Evolutionary conservation across 805 yeast genomes (phyloP), one percentile per base, ranked within the genome.

Genomic region (Myxozyma melibiosi): DNA sequence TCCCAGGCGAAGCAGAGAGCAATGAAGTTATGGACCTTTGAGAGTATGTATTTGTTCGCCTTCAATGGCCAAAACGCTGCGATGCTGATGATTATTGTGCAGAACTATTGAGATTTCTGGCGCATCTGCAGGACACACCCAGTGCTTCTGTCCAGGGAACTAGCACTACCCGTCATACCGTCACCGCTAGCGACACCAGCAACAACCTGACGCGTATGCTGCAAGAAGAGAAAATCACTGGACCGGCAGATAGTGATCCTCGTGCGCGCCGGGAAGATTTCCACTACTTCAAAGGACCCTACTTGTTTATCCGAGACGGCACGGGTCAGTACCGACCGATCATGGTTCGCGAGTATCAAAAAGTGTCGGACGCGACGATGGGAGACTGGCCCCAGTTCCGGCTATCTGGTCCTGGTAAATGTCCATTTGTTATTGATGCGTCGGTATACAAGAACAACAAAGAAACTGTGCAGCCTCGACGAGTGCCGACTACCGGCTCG

Each of bases 211-310:
- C 85, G 2, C 81, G 85, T 47, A 76, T 92, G 61, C 78, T 92
- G 65, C 84, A 84, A 62, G 90, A 89, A 67, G 99, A 94, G 68
- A 88, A 88, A 67, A 73, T 88, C 13, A 84, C 82, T 69, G 97
- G 97, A 11, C 87, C 96, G 0, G 80, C 86, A 35, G 97, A 91
- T 70, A 81, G 96, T 63, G 97, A 91, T 70, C 94, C 95, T 11
- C 80, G 78, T 61, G 94, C 95, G 1, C 84, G 80, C 63, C 77
- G 96, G 55, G 96, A 88, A 65, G 97, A 92, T 69, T 81, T 86
- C 66, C 84, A 85, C 67, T 88, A 88, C 70, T 88, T 94, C 71
- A 84, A 84, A 49, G 84, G 85, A 37, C 82, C 85, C 5, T 90
- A 84, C 71, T 74, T 90, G 27, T 84, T 86, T 63, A 85, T 90